Evolutionary conservation across 345 rosid genomes (phyloP), one percentile per base, ranked within the genome.

Genomic region (Erysimum cheiranthoides): DNA sequence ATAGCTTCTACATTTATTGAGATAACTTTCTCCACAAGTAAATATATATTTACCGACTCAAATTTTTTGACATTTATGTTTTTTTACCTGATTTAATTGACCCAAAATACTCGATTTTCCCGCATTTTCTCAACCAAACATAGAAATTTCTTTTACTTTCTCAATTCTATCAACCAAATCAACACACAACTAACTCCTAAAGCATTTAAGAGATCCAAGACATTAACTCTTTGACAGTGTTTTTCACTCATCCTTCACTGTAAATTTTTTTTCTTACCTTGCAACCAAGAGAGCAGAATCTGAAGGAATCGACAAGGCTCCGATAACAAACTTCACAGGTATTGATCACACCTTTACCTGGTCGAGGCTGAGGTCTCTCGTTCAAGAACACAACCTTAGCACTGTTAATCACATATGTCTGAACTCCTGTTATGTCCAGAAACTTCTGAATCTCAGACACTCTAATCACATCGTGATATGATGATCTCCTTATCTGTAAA

Each of bases 281-380:
- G 87, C 99, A 95, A 47, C 97, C 99, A 51, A 92, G 96, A 30
- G 99, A 95, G 87, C 99, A 95, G 84, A 95, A 95, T 32, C 86
- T 82, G 93, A 92, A 95, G 74, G 97, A 90, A 77, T 95, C 99
- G 12, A 90, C 94, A 13, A 95, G 98, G 81, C 93, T 89, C 27
- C 99, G 96, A 16, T 87, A 87, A 42, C 99, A 92, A 81, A 88
- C 97, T 73, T 89, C 87, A 16, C 99, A 95, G 47, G 93, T 95
- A 78, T 95, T 92, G 68, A 90, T 83, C 61, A 90, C 97, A 14
- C 97, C 97, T 86, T 95, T 95, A 14, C 97, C 96, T 30, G 96
- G 97, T 87, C 97, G 86, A 5, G 97, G 99, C 85, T 92, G 99
- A 36, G 99, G 98, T 81, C 99, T 86, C 77, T 95, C 97, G 42